phyloP scores from a whole-genome alignment of 2,329 filamentous ascomycete genomes.

The Pseudopyricularia javanii region DNA sequence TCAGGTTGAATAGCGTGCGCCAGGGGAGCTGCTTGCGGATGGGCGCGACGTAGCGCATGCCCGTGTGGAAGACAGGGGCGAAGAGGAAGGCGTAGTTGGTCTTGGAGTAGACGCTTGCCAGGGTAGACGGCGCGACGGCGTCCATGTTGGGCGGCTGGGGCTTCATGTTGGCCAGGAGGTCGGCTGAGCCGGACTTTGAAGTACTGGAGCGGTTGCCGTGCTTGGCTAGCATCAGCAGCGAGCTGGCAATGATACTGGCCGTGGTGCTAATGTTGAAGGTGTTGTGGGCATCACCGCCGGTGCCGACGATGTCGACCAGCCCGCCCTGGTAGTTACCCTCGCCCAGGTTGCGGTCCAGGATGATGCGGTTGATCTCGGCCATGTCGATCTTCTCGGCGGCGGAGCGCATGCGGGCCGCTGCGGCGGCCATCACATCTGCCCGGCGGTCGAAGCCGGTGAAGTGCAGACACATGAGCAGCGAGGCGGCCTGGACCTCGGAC shows the following conservation, averaged over 20 bases:
- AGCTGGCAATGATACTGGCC: constrained; percentile 78
- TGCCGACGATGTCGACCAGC: constrained; percentile 93
- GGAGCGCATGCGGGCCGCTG: constrained; percentile 71
- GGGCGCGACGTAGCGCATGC: constrained; percentile 79
- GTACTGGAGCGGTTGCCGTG: constrained; percentile 95
- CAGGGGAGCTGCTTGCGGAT: constrained; percentile 83
- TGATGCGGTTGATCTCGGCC: constrained; percentile 43
- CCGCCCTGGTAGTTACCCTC: constrained; percentile 73
- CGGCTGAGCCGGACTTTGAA: constrained; percentile 88
- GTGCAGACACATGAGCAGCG: constrained; percentile 80
- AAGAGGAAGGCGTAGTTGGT: constrained; percentile 95
- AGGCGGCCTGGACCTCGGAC: constrained; percentile 77
- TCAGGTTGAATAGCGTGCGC: constrained; percentile 94
- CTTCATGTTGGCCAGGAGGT: constrained; percentile 67
- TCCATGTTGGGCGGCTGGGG: constrained; percentile 62
- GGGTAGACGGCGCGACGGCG: constrained; percentile 59
- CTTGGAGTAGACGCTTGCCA: constrained; percentile 59
- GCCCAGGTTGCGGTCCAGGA: constrained; percentile 46
- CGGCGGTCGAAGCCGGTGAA: constrained; percentile 78
- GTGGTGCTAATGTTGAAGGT: constrained; percentile 98
- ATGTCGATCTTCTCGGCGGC: constrained; percentile 65
- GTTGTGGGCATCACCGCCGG: constrained; percentile 89
- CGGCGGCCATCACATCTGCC: constrained; percentile 76
- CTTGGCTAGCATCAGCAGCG: constrained; percentile 77
- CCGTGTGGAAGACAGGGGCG: constrained; percentile 90